Conservation (phyloP, 2,329 filamentous ascomycete species). For the Lanzia echinophila region DNA sequence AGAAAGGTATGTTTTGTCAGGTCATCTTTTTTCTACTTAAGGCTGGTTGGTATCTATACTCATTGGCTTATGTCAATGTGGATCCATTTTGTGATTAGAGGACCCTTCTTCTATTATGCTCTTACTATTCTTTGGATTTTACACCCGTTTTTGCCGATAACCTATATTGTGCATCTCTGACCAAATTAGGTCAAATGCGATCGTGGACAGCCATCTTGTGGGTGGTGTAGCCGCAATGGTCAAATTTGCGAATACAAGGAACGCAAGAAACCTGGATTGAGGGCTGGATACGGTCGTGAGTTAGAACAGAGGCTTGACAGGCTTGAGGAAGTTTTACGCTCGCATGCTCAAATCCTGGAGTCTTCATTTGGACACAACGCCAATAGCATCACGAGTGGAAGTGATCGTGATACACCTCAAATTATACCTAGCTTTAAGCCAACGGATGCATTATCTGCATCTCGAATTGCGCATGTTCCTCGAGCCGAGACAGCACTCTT, state of each 20-base stretch:
- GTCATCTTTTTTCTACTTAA: not conserved
- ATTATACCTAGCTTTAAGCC: constrained; percentile 44
- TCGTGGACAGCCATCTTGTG: constrained; percentile 64
- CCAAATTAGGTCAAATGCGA: constrained; percentile 61
- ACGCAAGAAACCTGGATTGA: constrained; percentile 58
- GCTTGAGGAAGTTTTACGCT: constrained; percentile 58
- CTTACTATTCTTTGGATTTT: not conserved
- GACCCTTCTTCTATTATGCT: not conserved
- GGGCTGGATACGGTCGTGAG: constrained; percentile 64
- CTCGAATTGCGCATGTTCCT: constrained; percentile 32
- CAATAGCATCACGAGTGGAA: constrained; percentile 46
- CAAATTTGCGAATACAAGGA: constrained; percentile 62
- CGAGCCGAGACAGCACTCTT: constrained; percentile 56
- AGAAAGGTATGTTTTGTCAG: constrained; percentile 53
- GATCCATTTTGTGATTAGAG: not conserved
- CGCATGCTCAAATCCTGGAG: constrained; percentile 61
- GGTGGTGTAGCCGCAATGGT: constrained; percentile 60
- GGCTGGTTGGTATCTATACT: not conserved
- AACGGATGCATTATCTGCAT: constrained; percentile 35
- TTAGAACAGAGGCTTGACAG: constrained; percentile 66
- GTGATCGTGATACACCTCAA: constrained; percentile 50
- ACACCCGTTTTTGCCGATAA: not conserved
- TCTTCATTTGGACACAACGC: constrained; percentile 37
- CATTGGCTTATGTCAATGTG: not conserved
- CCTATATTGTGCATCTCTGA: constrained; percentile 11